Evolutionary conservation across 441 rosid species (phyloP).

Genomic region (Croton setiger): DNA sequence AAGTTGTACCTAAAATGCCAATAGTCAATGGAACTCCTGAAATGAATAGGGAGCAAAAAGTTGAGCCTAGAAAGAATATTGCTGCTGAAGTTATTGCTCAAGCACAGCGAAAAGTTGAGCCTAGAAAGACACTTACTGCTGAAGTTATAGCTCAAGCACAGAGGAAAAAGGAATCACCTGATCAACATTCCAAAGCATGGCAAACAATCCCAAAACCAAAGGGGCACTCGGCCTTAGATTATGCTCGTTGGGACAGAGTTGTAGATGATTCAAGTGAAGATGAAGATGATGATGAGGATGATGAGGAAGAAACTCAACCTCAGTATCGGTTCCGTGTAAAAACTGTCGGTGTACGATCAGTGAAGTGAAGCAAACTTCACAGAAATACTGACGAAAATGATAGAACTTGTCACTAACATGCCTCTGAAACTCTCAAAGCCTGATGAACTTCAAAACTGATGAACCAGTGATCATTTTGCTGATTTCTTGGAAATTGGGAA

Average conservation of each 20-base stretch:
- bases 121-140: conserved; percentile 21
- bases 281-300: conserved; percentile 50
- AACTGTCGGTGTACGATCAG: conserved; percentile 73
- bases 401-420: neutral
- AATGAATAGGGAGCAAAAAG: conserved; percentile 20
- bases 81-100: conserved; percentile 28
- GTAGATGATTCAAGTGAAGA: conserved; percentile 80
- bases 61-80: conserved; percentile 24
- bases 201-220: conserved; percentile 95
- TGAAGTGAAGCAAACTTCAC: conserved; percentile 31
- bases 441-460: conserved; percentile 2
- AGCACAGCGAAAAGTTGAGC: conserved; percentile 31
- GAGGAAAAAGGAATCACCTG: conserved; percentile 32
- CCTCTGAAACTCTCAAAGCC: no score
- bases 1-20: conserved; percentile 33
- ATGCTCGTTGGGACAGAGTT: conserved; percentile 82
- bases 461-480: neutral
- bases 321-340: conserved; percentile 79
- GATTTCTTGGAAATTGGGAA: conserved; percentile 1
- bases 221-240: conserved; percentile 87
- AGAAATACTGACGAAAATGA: neutral
- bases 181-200: conserved; percentile 59
- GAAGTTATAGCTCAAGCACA: conserved; percentile 32
- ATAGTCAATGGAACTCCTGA: conserved; percentile 28
- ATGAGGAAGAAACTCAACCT: conserved; percentile 55